Percentiles rank a stretch among this genome's conserved stretches.
Conservation (phyloP, 2,329 filamentous ascomycete genomes). For the Fusarium xyrophilum region DNA sequence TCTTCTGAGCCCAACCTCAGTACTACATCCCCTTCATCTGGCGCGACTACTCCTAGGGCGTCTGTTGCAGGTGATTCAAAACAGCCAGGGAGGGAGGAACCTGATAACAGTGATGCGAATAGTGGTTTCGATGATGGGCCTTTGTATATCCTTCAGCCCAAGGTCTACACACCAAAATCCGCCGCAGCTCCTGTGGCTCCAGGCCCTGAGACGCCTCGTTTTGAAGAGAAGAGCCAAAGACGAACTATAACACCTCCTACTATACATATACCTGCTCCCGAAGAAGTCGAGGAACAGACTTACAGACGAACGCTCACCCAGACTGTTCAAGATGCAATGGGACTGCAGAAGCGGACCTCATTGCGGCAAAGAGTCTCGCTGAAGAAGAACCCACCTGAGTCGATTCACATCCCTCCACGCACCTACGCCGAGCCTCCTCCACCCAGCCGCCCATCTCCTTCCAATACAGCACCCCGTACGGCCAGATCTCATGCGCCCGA, state of each 20-base stretch:
- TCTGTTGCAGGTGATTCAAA: slow-evolving; percentile 11
- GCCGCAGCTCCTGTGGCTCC: slow-evolving; percentile 55
- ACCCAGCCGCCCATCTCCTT: slow-evolving; percentile 42
- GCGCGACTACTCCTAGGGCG: slow-evolving; percentile 19
- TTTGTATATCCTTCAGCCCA: slow-evolving; percentile 63
- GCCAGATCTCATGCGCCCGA: slow-evolving; percentile 48
- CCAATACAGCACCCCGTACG: slow-evolving; percentile 45
- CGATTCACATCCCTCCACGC: slow-evolving; percentile 60
- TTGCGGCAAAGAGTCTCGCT: slow-evolving; percentile 62
- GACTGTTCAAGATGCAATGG: slow-evolving; percentile 19
- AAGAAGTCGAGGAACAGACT: slow-evolving; percentile 15
- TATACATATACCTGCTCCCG: slow-evolving; percentile 22
- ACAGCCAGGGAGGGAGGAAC: slow-evolving; percentile 2
- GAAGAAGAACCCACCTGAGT: slow-evolving; percentile 59
- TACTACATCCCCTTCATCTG: slow-evolving; percentile 7
- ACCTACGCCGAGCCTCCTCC: slow-evolving; percentile 33
- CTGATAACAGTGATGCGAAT: slow-evolving; percentile 21
- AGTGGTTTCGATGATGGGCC: slow-evolving; percentile 46
- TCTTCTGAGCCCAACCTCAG: slow-evolving; percentile 18
- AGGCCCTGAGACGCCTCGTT: slow-evolving; percentile 30
- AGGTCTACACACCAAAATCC: slow-evolving; percentile 63
- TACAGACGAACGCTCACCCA: slow-evolving; percentile 33
- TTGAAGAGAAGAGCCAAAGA: slow-evolving; percentile 20
- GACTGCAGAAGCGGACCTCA: slow-evolving; percentile 53
- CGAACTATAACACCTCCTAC: slow-evolving; percentile 26